Percentiles rank a stretch among this genome's conserved stretches.
Evolutionary conservation across 164 flowering plant genomes (phyloP).

Genomic region (Akebia trifoliata): DNA sequence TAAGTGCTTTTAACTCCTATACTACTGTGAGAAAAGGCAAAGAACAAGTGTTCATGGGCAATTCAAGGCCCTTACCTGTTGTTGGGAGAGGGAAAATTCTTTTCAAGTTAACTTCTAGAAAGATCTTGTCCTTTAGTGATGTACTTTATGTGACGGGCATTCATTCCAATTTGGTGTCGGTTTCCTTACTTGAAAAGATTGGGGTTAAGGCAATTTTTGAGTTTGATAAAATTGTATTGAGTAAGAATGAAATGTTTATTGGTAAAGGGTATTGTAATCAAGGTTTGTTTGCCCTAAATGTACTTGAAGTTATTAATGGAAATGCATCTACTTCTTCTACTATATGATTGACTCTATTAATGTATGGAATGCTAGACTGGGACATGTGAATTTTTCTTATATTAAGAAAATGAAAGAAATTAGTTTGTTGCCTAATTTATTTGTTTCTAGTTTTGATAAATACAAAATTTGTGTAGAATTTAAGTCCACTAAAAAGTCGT

Average conservation of each 20-base stretch:
- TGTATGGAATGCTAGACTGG: conserved; percentile 2
- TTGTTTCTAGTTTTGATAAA: background rate
- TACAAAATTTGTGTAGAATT: background rate
- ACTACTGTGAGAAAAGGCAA: background rate
- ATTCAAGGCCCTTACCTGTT: background rate
- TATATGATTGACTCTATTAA: background rate
- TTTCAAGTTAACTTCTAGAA: conserved; percentile 3
- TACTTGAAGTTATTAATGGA: background rate
- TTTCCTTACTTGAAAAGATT: background rate
- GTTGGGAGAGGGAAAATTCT: conserved; percentile 1
- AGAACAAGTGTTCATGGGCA: conserved; percentile 1
- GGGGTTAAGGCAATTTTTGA: too few species aligned
- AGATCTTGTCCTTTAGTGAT: background rate
- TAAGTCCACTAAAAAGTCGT: background rate
- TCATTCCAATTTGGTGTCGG: background rate
- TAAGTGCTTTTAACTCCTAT: background rate
- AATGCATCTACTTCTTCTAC: background rate
- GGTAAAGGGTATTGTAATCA: conserved; percentile 1
- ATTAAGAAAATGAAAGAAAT: background rate
- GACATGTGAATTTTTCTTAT: conserved; percentile 4
- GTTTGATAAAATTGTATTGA: too few species aligned
- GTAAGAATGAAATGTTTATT: background rate
- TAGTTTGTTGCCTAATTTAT: background rate
- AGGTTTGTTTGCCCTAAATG: background rate
- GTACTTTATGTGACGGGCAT: background rate